Percentiles rank a stretch among this genome's conserved stretches.
These are phyloP conservation scores for Colletotrichum graminicola DNA, from an alignment of 2,329 filamentous ascomycete genomes.

Conservation along the genomic window DNA sequence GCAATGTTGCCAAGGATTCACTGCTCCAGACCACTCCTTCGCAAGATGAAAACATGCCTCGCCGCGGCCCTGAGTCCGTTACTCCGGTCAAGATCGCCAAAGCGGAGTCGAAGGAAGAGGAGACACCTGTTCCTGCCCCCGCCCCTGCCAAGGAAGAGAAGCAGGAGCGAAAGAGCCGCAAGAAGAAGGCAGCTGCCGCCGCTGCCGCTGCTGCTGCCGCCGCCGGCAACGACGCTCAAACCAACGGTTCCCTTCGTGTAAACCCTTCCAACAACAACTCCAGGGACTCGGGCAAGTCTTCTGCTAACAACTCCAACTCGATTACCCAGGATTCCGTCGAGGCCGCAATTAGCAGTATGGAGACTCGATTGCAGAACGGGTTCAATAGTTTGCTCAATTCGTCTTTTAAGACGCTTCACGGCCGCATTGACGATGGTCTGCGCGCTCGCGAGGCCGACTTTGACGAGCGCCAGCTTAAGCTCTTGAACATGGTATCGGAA, in stretches of 20 bases:
- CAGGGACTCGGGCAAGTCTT: constrained; percentile 52
- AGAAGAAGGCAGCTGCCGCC: constrained; percentile 74
- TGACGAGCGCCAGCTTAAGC: constrained; percentile 64
- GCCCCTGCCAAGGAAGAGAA: constrained; percentile 61
- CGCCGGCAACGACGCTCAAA: constrained; percentile 59
- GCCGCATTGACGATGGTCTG: constrained; percentile 75
- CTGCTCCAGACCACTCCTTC: constrained; percentile 47
- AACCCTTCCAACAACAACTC: constrained; percentile 46
- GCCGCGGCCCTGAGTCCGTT: constrained; percentile 50
- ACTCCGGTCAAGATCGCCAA: constrained; percentile 56
- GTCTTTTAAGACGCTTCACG: constrained; percentile 71
- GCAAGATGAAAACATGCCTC: constrained; percentile 48
- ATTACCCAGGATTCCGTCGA: constrained; percentile 64
- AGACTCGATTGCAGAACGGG: constrained; percentile 62
- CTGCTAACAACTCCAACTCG: constrained; percentile 46
- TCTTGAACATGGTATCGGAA: constrained; percentile 69
- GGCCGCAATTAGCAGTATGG: constrained; percentile 66
- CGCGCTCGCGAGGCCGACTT: constrained; percentile 64
- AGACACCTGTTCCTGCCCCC: constrained; percentile 55
- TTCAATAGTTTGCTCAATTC: constrained; percentile 66
- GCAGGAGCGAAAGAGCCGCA: constrained; percentile 70
- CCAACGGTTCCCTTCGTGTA: constrained; percentile 56
- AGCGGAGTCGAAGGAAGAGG: constrained; percentile 62
- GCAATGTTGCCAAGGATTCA: constrained; percentile 52
- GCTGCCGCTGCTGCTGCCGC: constrained; percentile 56